phyloP scores from a whole-genome alignment of 768 basidiomycete genomes.

The Lyophyllum atratum region DNA sequence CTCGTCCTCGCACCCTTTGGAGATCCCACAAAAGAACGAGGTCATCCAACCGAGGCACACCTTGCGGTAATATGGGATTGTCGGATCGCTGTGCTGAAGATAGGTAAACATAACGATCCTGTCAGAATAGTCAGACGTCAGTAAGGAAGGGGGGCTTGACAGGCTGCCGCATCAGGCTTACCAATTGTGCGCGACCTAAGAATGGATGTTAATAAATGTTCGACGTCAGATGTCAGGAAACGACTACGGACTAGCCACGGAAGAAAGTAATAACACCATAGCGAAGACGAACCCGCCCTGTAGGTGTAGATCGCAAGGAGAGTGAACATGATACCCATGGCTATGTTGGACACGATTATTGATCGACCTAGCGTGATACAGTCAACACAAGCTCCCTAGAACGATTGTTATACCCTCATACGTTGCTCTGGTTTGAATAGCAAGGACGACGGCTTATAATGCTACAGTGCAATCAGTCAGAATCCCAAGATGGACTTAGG shows the following conservation, averaged over 20 bases:
- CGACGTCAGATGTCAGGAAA: not conserved
- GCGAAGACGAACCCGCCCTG: slow-evolving; percentile 29
- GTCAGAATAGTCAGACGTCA: not conserved
- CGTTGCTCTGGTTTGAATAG: slow-evolving; percentile 50
- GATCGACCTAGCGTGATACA: slow-evolving; percentile 24
- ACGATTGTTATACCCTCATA: slow-evolving; percentile 19
- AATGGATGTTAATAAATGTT: not conserved
- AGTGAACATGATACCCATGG: slow-evolving; percentile 39
- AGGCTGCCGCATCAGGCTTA: slow-evolving; percentile 14
- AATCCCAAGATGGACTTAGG: not conserved
- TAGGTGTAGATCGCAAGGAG: slow-evolving; percentile 33
- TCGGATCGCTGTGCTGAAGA: slow-evolving; percentile 62
- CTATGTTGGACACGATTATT: slow-evolving; percentile 44
- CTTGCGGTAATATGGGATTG: slow-evolving; percentile 59
- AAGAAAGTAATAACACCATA: slow-evolving; percentile 43
- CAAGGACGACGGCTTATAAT: slow-evolving; percentile 42
- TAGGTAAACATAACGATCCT: slow-evolving; percentile 67
- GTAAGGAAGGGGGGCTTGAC: slow-evolving; percentile 3
- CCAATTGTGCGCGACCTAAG: slow-evolving; percentile 49
- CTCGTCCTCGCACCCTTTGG: too few species aligned
- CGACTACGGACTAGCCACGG: slow-evolving; percentile 47
- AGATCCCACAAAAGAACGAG: not conserved
- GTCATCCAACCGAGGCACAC: slow-evolving; percentile 15
- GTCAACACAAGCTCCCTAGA: not conserved
- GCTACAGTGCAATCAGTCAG: slow-evolving; percentile 26